Base-by-base conservation (phyloP, 2,329 filamentous ascomycete genomes). In the Microascus cirrosus region DNA sequence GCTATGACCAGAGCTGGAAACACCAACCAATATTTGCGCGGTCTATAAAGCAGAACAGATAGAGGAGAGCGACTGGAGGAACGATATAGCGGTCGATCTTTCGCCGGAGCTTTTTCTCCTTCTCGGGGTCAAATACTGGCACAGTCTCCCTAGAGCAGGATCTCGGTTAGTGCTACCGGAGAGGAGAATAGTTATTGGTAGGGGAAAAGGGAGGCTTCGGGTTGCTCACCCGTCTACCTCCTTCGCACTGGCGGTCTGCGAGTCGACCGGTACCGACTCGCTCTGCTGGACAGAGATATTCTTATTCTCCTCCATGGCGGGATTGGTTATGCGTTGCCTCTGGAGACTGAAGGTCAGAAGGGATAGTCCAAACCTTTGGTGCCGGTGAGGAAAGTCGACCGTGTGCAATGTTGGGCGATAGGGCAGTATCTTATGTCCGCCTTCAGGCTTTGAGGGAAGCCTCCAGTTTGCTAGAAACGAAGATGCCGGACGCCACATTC, bases 1-100 rank as follows among this genome's bases (percentile, higher is more conserved):
- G 8, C 42, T 45, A n/a, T 45, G n/a, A n/a, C 11, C 10, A n/a
- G 8, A 3, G n/a, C 15, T 20, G 18, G 42, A 4, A 11, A 12
- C 45, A 50, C 53, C 54, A 2, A 58, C 56, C 56, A 18, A 57
- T 57, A 18, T 57, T 57, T 25, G 56, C 80, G 20, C 83, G 74
- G 64, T 86, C 83, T 57, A 86, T 84, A 65, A 85, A 86, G 67
- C 82, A 85, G 63, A 86, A 85, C 0, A 86, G 73, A 62, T 86
- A 87, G 6, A 87, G 72, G 2, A 86, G 62, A 4, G 82, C 73
- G 1, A 86, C 82, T 0, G 82, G 84, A 0, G 84, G 84, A 1
- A 86, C 73, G 59, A 86, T 78, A 64, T 74, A 80, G 3, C 82
- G 63, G 62, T 87, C 84, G 20, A 87, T 82, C 65, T 87, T 86